Percentiles rank a stretch among this genome's conserved stretches.
These are phyloP conservation scores for Phytopythium boreale DNA, from an alignment of 352 stramenopile genomes.

Conservation along the genomic window DNA sequence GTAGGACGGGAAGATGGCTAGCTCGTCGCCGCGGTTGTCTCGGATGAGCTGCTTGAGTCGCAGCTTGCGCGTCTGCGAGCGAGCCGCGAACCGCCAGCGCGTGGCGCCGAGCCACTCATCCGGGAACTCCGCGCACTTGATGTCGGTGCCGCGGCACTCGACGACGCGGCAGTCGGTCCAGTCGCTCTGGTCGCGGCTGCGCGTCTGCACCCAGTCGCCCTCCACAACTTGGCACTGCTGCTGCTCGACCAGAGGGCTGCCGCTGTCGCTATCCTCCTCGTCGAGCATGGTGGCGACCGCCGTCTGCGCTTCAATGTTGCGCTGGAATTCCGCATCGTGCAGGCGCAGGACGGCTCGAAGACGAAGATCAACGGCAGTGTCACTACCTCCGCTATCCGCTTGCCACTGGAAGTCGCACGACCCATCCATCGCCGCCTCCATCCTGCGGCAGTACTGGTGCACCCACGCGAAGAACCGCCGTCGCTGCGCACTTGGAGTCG, in stretches of 20 bases:
- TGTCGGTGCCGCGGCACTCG: constrained; percentile 12
- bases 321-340: constrained; percentile 27
- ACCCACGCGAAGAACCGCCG: constrained; percentile 18
- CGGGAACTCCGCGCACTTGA: constrained; percentile 15
- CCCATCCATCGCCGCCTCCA: constrained; percentile 22
- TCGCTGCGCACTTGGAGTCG: constrained; percentile 18
- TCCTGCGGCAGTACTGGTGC: constrained; percentile 14
- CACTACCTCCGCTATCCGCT: background rate
- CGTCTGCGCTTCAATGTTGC: constrained; percentile 15
- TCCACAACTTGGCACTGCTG: constrained; percentile 6
- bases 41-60: constrained; percentile 16
- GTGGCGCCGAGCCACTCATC: constrained; percentile 20
- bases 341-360: constrained; percentile 31
- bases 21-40: constrained; percentile 20
- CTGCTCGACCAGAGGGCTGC: background rate
- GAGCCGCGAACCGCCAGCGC: constrained; percentile 16
- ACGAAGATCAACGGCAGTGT: constrained; percentile 2
- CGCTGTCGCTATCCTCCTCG: constrained; percentile 2
- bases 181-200: background rate
- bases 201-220: constrained; percentile 18
- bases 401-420: constrained; percentile 17
- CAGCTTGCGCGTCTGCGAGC: constrained; percentile 6
- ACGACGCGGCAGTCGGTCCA: constrained; percentile 17
- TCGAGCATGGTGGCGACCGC: constrained; percentile 4
- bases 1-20: constrained; percentile 25